These are phyloP conservation scores for Leccinum ponderosum DNA, from an alignment of 1,284 basidiomycete species.

Conservation along the genomic window DNA sequence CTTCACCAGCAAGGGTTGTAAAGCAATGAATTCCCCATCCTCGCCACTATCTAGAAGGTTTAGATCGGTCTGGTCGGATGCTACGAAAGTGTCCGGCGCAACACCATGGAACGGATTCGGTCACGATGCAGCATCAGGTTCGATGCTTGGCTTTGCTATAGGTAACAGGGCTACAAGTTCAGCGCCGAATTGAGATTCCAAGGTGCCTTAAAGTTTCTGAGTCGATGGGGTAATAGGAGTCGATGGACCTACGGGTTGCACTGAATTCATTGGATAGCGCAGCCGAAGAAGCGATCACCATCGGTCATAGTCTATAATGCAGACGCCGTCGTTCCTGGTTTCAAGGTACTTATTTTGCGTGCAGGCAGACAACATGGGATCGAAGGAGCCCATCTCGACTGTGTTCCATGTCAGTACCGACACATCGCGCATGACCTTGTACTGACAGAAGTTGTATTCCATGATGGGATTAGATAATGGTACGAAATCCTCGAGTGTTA, in stretches of 20 bases:
- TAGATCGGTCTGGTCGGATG: slow-evolving; percentile 37
- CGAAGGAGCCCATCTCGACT: slow-evolving; percentile 48
- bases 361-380: slow-evolving; percentile 46
- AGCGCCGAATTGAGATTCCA: slow-evolving; percentile 18
- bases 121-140: slow-evolving; percentile 29
- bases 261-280: slow-evolving; percentile 41
- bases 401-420: slow-evolving; percentile 8
- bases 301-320: slow-evolving; percentile 52
- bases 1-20: slow-evolving; percentile 41
- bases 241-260: slow-evolving; percentile 30
- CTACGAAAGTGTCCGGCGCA: slow-evolving; percentile 37
- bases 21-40: too few relatives aligned
- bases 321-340: slow-evolving; percentile 43
- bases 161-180: slow-evolving; percentile 29
- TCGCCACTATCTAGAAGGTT: slow-evolving; percentile 14
- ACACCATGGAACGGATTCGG: slow-evolving; percentile 49
- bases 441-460: slow-evolving; percentile 48
- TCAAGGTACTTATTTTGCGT: slow-evolving; percentile 44
- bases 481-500: slow-evolving; percentile 20
- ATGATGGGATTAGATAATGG: slow-evolving; percentile 43
- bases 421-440: background rate
- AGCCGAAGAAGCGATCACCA: slow-evolving; percentile 44
- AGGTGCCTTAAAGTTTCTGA: slow-evolving; percentile 10
- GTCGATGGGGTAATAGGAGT: background rate
- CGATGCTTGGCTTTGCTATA: slow-evolving; percentile 26